Evolutionary conservation across 371 early-diverging fungal species (phyloP).

Genomic region (Rhizopus microsporus): DNA sequence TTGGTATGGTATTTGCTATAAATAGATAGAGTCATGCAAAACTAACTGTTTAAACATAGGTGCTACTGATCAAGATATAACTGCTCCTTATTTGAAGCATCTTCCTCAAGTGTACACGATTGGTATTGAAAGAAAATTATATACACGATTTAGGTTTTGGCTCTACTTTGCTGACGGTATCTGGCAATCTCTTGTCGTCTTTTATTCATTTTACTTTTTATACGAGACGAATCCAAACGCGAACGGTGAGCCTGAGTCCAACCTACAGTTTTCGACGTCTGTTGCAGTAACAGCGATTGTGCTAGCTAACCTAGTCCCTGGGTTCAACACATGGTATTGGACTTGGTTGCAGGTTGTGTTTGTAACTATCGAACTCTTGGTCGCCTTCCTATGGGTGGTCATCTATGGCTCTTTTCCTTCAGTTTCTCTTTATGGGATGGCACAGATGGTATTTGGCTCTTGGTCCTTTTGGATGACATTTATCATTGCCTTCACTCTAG

Average conservation of each 20-base stretch:
- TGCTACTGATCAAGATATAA: constrained; percentile 66
- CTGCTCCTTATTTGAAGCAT: constrained; percentile 53
- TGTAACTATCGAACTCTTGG: constrained; percentile 46
- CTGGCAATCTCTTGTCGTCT: constrained; percentile 72
- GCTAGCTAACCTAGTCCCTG: constrained; percentile 73
- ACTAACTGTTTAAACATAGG: constrained; percentile 23
- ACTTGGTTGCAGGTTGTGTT: constrained; percentile 65
- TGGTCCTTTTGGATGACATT: constrained; percentile 76
- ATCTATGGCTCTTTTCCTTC: constrained; percentile 57
- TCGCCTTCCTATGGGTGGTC: constrained; percentile 56
- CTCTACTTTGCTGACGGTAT: constrained; percentile 68
- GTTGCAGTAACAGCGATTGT: constrained; percentile 68
- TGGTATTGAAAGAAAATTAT: constrained; percentile 63
- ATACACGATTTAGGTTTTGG: constrained; percentile 62
- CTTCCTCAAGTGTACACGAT: constrained; percentile 68
- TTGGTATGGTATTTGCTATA: constrained; percentile 21
- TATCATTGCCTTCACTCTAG: constrained; percentile 54
- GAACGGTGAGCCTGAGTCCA: constrained; percentile 38
- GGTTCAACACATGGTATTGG: constrained; percentile 76
- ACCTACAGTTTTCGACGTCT: constrained; percentile 60
- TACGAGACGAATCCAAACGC: constrained; percentile 43
- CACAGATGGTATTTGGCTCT: constrained; percentile 55
- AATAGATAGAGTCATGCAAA: neutral
- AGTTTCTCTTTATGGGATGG: constrained; percentile 63
- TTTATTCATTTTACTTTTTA: constrained; percentile 60